Evolutionary conservation across 2,329 filamentous ascomycete genomes (phyloP), one percentile per base, ranked within the genome.

Genomic region (Massarina eburnea): DNA sequence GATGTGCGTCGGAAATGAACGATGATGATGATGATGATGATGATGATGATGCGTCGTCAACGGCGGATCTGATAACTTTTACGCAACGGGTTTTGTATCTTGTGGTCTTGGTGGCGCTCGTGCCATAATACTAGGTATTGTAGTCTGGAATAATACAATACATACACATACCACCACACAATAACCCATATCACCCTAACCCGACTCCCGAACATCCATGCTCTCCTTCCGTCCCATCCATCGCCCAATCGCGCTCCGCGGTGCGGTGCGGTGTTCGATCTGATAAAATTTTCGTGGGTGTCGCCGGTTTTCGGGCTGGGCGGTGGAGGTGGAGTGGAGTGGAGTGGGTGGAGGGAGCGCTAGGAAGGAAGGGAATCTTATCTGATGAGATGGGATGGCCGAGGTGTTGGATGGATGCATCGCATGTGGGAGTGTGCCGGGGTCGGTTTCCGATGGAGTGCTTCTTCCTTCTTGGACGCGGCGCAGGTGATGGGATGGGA

Each of bases 271-370:
- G 20, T 22, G 27, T 19, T 43, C 37, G 35, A 50, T 50, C 48
- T 50, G 48, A 46, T 50, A 50, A 50, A 44, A 44, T n/a, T 36
- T 40, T 46, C 14, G 33, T 29, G 35, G 44, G 35, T 41, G 34
- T 37, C 39, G 44, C n/a, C n/a, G n/a, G n/a, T n/a, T n/a, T n/a
- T n/a, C n/a, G n/a, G n/a, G n/a, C n/a, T n/a, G n/a, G n/a, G n/a
- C n/a, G n/a, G n/a, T n/a, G n/a, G n/a, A n/a, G n/a, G n/a, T n/a
- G n/a, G n/a, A n/a, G n/a, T n/a, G n/a, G n/a, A n/a, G n/a, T n/a
- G n/a, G n/a, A n/a, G n/a, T n/a, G n/a, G n/a, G n/a, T n/a, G 17
- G 21, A 12, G 27, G 10, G n/a, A n/a, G 22, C 24, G 15, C 21
- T n/a, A 17, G 15, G 27, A 4, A 29, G 39, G 39, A 33, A 10